Percentiles rank a stretch among this genome's conserved stretches.
Conservation (phyloP, 768 basidiomycete genomes). For the Leucosporidium yakuticum region DNA sequence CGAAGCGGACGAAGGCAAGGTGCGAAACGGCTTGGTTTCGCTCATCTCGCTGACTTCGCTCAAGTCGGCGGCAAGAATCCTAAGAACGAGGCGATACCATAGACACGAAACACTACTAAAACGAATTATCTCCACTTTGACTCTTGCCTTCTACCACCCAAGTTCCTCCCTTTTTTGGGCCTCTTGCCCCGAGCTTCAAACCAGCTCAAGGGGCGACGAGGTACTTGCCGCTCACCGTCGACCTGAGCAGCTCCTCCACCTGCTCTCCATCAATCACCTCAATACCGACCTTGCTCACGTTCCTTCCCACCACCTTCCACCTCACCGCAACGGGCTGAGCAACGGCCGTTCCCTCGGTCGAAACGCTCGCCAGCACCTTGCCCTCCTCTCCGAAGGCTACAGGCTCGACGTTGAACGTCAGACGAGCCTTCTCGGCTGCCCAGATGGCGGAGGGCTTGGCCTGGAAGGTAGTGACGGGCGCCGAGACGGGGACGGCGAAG, state of each 20-base stretch:
- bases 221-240: slow-evolving; percentile 20
- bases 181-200: background rate
- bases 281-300: slow-evolving; percentile 42
- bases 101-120: no score
- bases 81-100: no score
- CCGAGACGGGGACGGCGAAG: slow-evolving; percentile 41
- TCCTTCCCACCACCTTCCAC: slow-evolving; percentile 42
- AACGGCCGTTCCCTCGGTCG: slow-evolving; percentile 34
- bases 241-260: slow-evolving; percentile 17
- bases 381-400: slow-evolving; percentile 23
- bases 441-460: slow-evolving; percentile 47
- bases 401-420: slow-evolving; percentile 39
- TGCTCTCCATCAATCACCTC: slow-evolving; percentile 38
- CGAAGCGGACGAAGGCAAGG: no score
- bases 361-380: slow-evolving; percentile 45
- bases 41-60: no score
- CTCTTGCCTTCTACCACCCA: no score
- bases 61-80: no score
- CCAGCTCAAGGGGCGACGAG: slow-evolving; percentile 7
- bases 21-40: no score
- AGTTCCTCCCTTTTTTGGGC: no score
- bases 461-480: slow-evolving; percentile 43
- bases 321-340: slow-evolving; percentile 40
- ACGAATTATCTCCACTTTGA: no score
- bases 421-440: slow-evolving; percentile 38